Evolutionary conservation across 805 yeast genomes (phyloP).

Genomic region (Blastobotrys parvus): DNA sequence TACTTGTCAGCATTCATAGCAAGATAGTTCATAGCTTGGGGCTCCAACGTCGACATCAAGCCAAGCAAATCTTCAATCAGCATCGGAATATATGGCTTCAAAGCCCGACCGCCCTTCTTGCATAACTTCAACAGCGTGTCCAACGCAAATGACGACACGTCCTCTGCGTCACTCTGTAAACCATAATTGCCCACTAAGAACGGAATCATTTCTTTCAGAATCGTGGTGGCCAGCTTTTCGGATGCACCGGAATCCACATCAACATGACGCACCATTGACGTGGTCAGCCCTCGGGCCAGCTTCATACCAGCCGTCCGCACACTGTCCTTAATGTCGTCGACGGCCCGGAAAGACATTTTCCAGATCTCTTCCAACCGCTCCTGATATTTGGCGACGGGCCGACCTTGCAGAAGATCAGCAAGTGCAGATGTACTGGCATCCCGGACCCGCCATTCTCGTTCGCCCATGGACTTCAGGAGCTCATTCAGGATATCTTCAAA

Average conservation of each 20-base stretch:
- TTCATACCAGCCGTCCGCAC: slow-evolving; percentile 74
- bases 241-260: slow-evolving; percentile 36
- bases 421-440: slow-evolving; percentile 77
- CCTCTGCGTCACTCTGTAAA: slow-evolving; percentile 76
- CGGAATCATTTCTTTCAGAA: slow-evolving; percentile 58
- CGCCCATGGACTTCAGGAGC: slow-evolving; percentile 58
- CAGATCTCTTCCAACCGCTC: slow-evolving; percentile 48
- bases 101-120: slow-evolving; percentile 48
- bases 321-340: slow-evolving; percentile 93
- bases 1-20: slow-evolving; percentile 84
- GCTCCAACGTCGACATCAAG: slow-evolving; percentile 81
- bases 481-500: slow-evolving; percentile 57
- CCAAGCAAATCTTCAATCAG: slow-evolving; percentile 61
- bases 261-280: slow-evolving; percentile 49
- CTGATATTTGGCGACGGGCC: slow-evolving; percentile 42
- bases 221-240: slow-evolving; percentile 35
- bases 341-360: slow-evolving; percentile 77
- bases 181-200: slow-evolving; percentile 75
- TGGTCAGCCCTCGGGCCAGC: slow-evolving; percentile 59
- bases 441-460: slow-evolving; percentile 86
- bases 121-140: slow-evolving; percentile 68
- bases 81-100: slow-evolving; percentile 56
- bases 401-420: slow-evolving; percentile 58
- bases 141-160: slow-evolving; percentile 67
- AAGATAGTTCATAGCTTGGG: slow-evolving; percentile 79